A percentile compares a stretch with the other conserved stretches of the same genome.
phyloP scores from a whole-genome alignment of 2,329 filamentous ascomycete species.

The Pyricularia grisea region DNA sequence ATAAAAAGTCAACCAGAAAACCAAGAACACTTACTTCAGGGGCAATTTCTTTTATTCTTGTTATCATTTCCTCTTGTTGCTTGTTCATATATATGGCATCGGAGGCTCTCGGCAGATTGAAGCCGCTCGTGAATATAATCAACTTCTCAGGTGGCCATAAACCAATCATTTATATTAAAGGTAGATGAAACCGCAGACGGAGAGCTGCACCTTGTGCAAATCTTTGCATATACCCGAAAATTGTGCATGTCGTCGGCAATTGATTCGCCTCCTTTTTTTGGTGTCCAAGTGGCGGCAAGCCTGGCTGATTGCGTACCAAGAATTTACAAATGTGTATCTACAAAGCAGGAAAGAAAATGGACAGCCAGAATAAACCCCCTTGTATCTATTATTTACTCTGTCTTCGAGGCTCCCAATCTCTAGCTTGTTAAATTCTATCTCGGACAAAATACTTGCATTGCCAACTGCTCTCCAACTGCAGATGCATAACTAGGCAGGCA shows the following conservation, averaged over 20 bases:
- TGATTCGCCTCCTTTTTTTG: not conserved
- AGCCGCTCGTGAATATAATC: not conserved
- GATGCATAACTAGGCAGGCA: no score
- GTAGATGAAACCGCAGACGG: not conserved
- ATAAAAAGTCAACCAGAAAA: no score
- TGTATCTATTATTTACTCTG: not conserved
- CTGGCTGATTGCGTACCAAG: not conserved
- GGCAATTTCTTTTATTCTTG: no score
- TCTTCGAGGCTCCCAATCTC: not conserved
- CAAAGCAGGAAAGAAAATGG: not conserved
- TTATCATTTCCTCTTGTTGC: no score
- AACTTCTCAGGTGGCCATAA: not conserved
- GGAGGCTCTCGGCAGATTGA: not conserved
- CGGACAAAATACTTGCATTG: no score
- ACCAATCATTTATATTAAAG: not conserved
- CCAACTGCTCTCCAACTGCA: not conserved
- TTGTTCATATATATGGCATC: not conserved
- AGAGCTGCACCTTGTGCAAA: not conserved
- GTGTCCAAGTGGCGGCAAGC: not conserved
- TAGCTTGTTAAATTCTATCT: not conserved
- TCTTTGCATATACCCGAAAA: not conserved
- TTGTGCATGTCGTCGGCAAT: not conserved
- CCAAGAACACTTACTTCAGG: no score
- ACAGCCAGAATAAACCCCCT: not conserved
- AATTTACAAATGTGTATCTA: not conserved